Conservation (phyloP, 305 asterid genomes). For the Striga hermonthica region DNA sequence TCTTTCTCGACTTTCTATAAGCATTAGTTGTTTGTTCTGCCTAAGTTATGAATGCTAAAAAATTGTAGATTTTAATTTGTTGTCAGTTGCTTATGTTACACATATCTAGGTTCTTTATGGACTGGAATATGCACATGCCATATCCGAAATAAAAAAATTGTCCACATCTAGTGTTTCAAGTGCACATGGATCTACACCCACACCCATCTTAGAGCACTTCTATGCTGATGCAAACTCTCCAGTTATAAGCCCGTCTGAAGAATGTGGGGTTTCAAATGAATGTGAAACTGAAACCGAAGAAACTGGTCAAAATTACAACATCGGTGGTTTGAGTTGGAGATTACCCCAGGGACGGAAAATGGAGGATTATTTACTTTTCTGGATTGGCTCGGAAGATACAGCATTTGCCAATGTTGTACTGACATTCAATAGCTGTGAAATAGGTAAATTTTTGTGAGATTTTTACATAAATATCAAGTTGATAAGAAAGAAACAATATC, state of each 20-base stretch:
- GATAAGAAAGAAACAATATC: conserved; percentile 8
- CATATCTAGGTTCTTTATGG: conserved; percentile 77
- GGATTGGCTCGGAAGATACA: conserved; percentile 75
- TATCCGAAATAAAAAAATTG: conserved; percentile 51
- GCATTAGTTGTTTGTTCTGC: conserved; percentile 17
- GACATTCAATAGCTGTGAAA: conserved; percentile 74
- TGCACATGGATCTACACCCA: conserved; percentile 34
- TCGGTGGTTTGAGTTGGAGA: conserved; percentile 84
- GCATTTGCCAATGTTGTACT: conserved; percentile 72
- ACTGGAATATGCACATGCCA: conserved; percentile 78
- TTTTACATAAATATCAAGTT: not conserved
- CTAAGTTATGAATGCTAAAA: conserved; percentile 11
- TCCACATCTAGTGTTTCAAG: conserved; percentile 32
- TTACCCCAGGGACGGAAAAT: conserved; percentile 59
- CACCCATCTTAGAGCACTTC: conserved; percentile 36
- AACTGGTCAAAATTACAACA: conserved; percentile 36
- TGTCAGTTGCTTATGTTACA: conserved; percentile 28
- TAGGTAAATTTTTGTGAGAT: conserved; percentile 46
- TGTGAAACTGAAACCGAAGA: conserved; percentile 38
- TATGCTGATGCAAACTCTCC: conserved; percentile 65
- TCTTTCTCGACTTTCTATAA: conserved; percentile 6
- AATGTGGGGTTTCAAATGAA: conserved; percentile 33
- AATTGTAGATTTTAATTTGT: conserved; percentile 22
- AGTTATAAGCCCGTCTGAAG: conserved; percentile 46
- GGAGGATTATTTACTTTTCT: conserved; percentile 73